Evolutionary conservation across 108 stramenopile genomes (phyloP).

Genomic region (Nitzschia sp.): DNA sequence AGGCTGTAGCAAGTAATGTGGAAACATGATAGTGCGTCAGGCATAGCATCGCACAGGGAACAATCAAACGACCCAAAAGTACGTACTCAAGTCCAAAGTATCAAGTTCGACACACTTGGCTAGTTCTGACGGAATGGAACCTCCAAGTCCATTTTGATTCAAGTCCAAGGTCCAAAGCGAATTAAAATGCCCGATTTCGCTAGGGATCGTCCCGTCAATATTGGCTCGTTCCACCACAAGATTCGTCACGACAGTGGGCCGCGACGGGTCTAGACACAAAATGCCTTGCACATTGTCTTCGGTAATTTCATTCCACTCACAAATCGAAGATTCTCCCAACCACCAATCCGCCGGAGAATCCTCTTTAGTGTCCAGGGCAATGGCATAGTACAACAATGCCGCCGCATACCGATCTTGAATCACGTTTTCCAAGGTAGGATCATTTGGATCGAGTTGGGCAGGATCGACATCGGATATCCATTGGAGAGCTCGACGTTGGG

Average conservation of each 20-base stretch:
- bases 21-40: background rate
- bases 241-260: background rate
- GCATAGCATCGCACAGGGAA: background rate
- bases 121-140: background rate
- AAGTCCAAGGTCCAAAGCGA: background rate
- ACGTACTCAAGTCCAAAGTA: background rate
- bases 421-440: background rate
- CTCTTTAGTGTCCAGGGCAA: background rate
- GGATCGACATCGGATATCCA: background rate
- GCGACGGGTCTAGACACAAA: background rate
- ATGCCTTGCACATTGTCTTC: background rate
- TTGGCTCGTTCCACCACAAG: background rate
- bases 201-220: background rate
- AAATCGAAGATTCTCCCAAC: background rate
- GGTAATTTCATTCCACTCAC: background rate
- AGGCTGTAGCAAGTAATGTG: background rate
- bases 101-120: background rate
- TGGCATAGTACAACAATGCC: background rate
- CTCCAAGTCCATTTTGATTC: background rate
- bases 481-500: background rate
- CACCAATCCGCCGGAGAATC: background rate
- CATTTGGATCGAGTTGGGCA: background rate
- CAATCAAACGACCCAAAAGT: background rate
- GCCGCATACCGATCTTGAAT: slow-evolving; percentile 6
- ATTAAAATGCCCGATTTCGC: background rate